phyloP scores from a whole-genome alignment of 176 grass and related monocot species.

The Oryza officinalis region DNA sequence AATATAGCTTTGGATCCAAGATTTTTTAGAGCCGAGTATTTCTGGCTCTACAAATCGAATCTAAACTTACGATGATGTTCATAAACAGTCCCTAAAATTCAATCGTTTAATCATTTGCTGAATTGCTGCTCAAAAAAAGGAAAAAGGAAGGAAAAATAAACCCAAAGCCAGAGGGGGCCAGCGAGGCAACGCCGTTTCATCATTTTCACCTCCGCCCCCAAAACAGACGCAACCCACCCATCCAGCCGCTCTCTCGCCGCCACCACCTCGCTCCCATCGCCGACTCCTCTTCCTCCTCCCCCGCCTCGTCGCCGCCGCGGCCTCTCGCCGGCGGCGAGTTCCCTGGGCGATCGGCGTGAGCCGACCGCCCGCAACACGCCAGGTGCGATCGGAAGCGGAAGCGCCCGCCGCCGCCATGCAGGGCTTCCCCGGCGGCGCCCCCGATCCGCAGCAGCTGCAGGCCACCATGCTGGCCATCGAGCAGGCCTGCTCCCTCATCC shows the following conservation, averaged over 20 bases:
- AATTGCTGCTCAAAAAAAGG: too few species aligned
- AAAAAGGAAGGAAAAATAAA: background rate
- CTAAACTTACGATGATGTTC: too few species aligned
- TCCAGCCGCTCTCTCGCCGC: slow-evolving; percentile 12
- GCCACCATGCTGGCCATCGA: slow-evolving; percentile 87
- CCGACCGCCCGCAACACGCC: background rate
- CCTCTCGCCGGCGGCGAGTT: slow-evolving; percentile 36
- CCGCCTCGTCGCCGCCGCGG: background rate
- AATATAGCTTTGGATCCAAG: too few species aligned
- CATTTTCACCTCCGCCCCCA: slow-evolving; percentile 15
- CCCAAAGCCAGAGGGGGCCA: background rate
- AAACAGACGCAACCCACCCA: slow-evolving; percentile 27
- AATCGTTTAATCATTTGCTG: background rate
- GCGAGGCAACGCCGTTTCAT: slow-evolving; percentile 21
- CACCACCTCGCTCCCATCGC: slow-evolving; percentile 28
- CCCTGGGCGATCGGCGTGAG: slow-evolving; percentile 36
- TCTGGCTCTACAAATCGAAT: too few species aligned
- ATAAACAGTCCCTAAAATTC: too few species aligned
- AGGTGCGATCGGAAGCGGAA: slow-evolving; percentile 8
- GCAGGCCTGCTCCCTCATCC: slow-evolving; percentile 80
- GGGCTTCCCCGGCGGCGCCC: slow-evolving; percentile 67
- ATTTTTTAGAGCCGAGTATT: too few species aligned
- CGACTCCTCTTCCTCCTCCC: background rate
- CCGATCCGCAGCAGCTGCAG: slow-evolving; percentile 71
- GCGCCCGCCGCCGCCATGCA: slow-evolving; percentile 57